Percentiles rank a stretch among this genome's conserved stretches.
Evolutionary conservation across 202 grass and related monocot species (phyloP).

Genomic region (Digitaria exilis): DNA sequence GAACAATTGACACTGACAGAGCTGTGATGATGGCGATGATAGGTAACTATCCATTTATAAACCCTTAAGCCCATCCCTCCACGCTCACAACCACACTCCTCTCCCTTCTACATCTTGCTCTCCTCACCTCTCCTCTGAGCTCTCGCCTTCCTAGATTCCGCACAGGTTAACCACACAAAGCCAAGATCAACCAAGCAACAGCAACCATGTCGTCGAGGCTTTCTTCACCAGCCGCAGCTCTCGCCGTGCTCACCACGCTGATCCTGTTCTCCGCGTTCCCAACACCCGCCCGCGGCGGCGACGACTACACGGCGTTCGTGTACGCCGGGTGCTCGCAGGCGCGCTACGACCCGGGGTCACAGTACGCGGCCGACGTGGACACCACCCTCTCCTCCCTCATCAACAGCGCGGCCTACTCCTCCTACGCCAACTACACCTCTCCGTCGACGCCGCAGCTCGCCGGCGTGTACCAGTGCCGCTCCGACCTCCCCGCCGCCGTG

Average conservation of each 20-base stretch:
- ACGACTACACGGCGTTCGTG: slow-evolving; percentile 84
- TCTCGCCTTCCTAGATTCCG: not conserved
- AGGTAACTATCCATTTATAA: slow-evolving; percentile 26
- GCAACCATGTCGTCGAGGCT: slow-evolving; percentile 41
- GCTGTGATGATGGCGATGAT: not conserved
- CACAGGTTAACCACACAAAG: not conserved
- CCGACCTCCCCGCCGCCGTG: slow-evolving; percentile 64
- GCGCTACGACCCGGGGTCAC: slow-evolving; percentile 58
- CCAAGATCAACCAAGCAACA: slow-evolving; percentile 4
- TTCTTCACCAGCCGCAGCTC: not conserved
- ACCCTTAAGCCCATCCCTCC: slow-evolving; percentile 45
- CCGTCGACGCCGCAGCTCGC: slow-evolving; percentile 28
- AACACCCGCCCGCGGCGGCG: slow-evolving; percentile 23
- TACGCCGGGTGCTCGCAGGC: slow-evolving; percentile 87
- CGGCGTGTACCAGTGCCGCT: slow-evolving; percentile 85
- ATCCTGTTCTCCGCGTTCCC: not conserved
- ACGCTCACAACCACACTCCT: slow-evolving; percentile 24
- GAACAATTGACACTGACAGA: too few relatives aligned
- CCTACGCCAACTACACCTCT: slow-evolving; percentile 70
- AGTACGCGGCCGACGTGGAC: slow-evolving; percentile 62
- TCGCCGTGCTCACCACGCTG: not conserved
- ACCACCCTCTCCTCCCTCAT: slow-evolving; percentile 57
- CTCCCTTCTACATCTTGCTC: not conserved
- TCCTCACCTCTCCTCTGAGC: not conserved
- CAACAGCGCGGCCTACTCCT: slow-evolving; percentile 44